These are phyloP conservation scores for Cicer chorassanicum DNA, from an alignment of 306 rosid genomes.

Conservation along the genomic window DNA sequence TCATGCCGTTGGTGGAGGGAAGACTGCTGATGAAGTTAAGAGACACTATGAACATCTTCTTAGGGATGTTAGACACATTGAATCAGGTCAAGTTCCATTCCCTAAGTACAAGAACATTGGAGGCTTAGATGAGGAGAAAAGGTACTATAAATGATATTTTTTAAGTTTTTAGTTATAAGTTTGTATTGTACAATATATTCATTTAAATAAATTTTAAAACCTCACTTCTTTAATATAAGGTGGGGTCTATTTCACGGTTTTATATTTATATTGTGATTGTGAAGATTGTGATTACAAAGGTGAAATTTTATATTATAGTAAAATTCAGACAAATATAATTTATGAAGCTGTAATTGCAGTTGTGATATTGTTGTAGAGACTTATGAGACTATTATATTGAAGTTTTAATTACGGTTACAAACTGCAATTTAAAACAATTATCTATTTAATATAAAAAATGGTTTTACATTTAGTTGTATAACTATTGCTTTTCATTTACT, in stretches of 20 bases:
- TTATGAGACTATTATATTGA: too few species aligned
- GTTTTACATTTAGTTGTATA: neutral
- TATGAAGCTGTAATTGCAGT: too few species aligned
- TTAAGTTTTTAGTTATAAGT: neutral
- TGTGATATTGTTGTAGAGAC: too few species aligned
- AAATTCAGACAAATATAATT: too few species aligned
- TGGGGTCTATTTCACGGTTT: too few species aligned
- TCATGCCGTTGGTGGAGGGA: conserved; percentile 68
- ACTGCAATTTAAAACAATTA: too few species aligned
- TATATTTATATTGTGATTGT: too few species aligned
- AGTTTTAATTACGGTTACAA: too few species aligned
- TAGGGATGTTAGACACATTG: conserved; percentile 74
- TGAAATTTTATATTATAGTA: too few species aligned
- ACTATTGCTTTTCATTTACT: neutral
- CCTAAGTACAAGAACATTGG: conserved; percentile 67
- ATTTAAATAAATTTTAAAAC: conserved; percentile 1
- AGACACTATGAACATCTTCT: conserved; percentile 78
- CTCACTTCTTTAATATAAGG: neutral
- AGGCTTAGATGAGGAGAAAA: conserved; percentile 53
- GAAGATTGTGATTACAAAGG: too few species aligned
- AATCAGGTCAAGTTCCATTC: conserved; percentile 74
- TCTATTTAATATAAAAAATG: neutral
- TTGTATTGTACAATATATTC: neutral
- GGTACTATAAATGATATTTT: conserved; percentile 42
- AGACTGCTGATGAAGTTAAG: conserved; percentile 83